A percentile compares a stretch with the other conserved stretches of the same genome.
Conservation (phyloP, 495 filamentous ascomycete species). For the Neurospora sp. region DNA sequence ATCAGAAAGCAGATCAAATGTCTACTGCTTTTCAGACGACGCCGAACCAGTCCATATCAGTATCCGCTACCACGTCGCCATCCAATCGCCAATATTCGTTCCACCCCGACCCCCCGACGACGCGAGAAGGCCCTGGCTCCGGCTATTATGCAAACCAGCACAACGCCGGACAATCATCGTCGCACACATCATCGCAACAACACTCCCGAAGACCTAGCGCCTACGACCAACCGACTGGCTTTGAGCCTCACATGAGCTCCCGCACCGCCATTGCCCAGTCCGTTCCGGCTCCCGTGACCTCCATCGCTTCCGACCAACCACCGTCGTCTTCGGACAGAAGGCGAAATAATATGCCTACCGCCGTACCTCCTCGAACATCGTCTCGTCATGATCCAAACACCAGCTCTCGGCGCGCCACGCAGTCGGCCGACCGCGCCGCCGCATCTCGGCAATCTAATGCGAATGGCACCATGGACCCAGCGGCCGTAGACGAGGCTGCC, state of each 20-base stretch:
- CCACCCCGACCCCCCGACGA: slow-evolving; percentile 30
- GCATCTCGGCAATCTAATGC: slow-evolving; percentile 27
- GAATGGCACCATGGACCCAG: slow-evolving; percentile 19
- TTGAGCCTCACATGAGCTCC: slow-evolving; percentile 39
- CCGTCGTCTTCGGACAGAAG: slow-evolving; percentile 30
- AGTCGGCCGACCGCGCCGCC: slow-evolving; percentile 30
- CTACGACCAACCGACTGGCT: slow-evolving; percentile 34
- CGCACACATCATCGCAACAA: slow-evolving; percentile 32
- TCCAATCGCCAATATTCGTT: slow-evolving; percentile 34
- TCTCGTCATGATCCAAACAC: slow-evolving; percentile 38
- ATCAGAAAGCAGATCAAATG: slow-evolving; percentile 31
- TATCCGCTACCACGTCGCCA: slow-evolving; percentile 34
- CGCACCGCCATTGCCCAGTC: slow-evolving; percentile 33
- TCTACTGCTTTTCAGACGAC: slow-evolving; percentile 47
- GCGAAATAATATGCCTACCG: slow-evolving; percentile 31
- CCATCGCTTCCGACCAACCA: slow-evolving; percentile 30
- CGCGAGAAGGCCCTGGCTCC: slow-evolving; percentile 27
- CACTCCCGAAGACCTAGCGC: slow-evolving; percentile 43
- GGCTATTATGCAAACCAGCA: slow-evolving; percentile 33
- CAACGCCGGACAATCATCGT: slow-evolving; percentile 20
- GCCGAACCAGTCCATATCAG: slow-evolving; percentile 39
- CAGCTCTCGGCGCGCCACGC: slow-evolving; percentile 32
- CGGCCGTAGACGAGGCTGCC: slow-evolving; percentile 30
- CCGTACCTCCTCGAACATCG: slow-evolving; percentile 54
- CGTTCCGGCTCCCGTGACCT: slow-evolving; percentile 36